Conservation (phyloP, 257 asterid species). For the Capsicum chinense region DNA sequence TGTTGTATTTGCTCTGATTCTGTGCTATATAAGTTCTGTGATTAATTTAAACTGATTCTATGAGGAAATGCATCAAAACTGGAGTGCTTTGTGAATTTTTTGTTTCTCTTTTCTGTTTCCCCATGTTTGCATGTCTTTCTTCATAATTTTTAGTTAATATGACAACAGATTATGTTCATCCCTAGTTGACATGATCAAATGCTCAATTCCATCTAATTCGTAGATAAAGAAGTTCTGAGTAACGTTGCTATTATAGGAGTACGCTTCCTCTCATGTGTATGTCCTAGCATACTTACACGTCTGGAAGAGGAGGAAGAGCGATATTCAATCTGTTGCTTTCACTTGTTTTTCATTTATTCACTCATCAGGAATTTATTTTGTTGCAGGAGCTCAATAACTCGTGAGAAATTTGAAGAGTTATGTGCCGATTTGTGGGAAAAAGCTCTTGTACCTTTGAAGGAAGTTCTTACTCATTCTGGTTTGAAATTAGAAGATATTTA, state of each 20-base stretch:
- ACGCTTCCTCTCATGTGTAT: neutral
- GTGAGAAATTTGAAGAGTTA: slow-evolving; percentile 95
- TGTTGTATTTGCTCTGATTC: neutral
- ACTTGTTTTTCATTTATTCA: neutral
- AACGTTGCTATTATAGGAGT: neutral
- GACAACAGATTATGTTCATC: neutral
- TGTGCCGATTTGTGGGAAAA: slow-evolving; percentile 90
- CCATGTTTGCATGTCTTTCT: slow-evolving; percentile 4
- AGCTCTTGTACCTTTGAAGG: slow-evolving; percentile 82
- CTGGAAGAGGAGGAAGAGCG: slow-evolving; percentile 23
- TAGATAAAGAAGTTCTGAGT: slow-evolving; percentile 9
- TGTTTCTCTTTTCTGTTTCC: neutral
- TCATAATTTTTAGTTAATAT: slow-evolving; percentile 10
- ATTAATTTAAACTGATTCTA: slow-evolving; percentile 17
- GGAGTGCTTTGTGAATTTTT: neutral
- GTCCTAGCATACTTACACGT: neutral
- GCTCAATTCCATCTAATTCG: neutral
- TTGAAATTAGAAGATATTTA: slow-evolving; percentile 72
- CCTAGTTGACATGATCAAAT: slow-evolving; percentile 17
- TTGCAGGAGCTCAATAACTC: slow-evolving; percentile 87
- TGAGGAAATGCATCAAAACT: neutral
- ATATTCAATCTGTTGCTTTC: neutral
- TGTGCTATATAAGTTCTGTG: neutral
- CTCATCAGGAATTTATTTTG: slow-evolving; percentile 13
- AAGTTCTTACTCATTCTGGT: slow-evolving; percentile 77